phyloP scores from a whole-genome alignment of 805 yeast genomes.

The Metschnikowia aberdeeniae region DNA sequence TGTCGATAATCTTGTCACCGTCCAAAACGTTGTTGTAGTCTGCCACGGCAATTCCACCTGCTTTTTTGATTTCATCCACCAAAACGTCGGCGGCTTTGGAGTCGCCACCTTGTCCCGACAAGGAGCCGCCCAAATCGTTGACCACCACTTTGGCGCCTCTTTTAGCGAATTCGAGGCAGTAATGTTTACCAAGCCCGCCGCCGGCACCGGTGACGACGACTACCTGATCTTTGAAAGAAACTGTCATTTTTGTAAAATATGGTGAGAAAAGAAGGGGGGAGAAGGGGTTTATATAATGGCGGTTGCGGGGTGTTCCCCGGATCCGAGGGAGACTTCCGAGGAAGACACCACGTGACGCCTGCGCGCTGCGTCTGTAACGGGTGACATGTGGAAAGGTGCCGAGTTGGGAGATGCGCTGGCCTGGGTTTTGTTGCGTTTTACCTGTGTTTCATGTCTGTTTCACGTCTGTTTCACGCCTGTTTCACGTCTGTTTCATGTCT shows the following conservation, averaged over 20 bases:
- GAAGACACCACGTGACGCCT: not conserved
- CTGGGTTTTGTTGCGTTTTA: too few species aligned
- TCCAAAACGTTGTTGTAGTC: constrained; percentile 87
- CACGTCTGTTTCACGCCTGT: too few species aligned
- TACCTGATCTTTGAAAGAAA: constrained; percentile 70
- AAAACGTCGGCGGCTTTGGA: constrained; percentile 81
- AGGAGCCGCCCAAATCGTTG: constrained; percentile 86
- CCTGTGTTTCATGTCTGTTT: too few species aligned
- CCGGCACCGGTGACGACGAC: constrained; percentile 97
- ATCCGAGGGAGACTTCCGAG: constrained; percentile 8
- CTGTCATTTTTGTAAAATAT: constrained; percentile 10
- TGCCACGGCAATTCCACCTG: constrained; percentile 87
- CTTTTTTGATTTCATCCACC: constrained; percentile 71
- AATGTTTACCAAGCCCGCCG: constrained; percentile 89
- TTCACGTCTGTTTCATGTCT: too few species aligned
- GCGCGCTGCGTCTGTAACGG: not conserved
- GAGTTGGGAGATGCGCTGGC: too few species aligned
- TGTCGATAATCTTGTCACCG: constrained; percentile 79
- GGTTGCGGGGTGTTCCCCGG: constrained; percentile 17
- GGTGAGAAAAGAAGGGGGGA: not conserved
- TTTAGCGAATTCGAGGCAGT: constrained; percentile 81
- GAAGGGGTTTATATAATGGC: constrained; percentile 2
- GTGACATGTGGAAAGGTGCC: too few species aligned
- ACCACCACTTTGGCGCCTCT: constrained; percentile 95
- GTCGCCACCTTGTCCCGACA: constrained; percentile 68